A percentile compares a stretch with the other conserved stretches of the same genome.
Evolutionary conservation across 179 eudicot genomes (phyloP).

Genomic region (Sideroxylon spinosum): DNA sequence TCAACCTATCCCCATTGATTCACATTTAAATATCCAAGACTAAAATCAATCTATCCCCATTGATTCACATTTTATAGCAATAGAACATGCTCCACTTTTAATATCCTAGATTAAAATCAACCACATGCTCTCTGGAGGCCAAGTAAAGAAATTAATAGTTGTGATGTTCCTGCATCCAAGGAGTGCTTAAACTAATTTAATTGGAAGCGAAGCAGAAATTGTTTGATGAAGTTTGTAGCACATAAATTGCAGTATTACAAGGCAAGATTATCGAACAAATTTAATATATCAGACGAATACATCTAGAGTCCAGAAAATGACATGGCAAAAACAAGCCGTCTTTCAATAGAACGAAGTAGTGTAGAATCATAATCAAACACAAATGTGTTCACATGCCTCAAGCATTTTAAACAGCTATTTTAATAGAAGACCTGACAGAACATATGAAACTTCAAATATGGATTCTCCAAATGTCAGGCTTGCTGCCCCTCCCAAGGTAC

Average conservation of each 20-base stretch:
- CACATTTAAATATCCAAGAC: no score
- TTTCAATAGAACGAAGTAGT: background rate
- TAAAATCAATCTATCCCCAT: no score
- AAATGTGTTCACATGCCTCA: background rate
- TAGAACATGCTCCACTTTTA: background rate
- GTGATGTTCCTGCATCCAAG: background rate
- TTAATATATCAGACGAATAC: background rate
- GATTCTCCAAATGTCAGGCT: background rate
- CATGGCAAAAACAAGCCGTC: background rate
- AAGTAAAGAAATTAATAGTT: background rate
- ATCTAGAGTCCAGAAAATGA: background rate
- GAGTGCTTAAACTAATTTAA: background rate
- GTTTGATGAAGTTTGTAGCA: conserved; percentile 1
- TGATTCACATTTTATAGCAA: background rate
- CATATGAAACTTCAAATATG: background rate
- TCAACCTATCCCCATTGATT: no score
- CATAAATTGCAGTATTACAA: no score
- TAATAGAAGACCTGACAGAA: background rate
- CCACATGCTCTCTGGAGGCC: background rate
- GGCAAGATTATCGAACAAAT: background rate
- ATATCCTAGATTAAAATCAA: background rate
- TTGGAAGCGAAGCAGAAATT: background rate
- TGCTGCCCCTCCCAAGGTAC: background rate
- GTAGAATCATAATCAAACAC: background rate
- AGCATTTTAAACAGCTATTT: background rate